A percentile compares a stretch with the other conserved stretches of the same genome.
phyloP scores from a whole-genome alignment of 1,139 yeast genomes.

The Blastobotrys illinoisensis region DNA sequence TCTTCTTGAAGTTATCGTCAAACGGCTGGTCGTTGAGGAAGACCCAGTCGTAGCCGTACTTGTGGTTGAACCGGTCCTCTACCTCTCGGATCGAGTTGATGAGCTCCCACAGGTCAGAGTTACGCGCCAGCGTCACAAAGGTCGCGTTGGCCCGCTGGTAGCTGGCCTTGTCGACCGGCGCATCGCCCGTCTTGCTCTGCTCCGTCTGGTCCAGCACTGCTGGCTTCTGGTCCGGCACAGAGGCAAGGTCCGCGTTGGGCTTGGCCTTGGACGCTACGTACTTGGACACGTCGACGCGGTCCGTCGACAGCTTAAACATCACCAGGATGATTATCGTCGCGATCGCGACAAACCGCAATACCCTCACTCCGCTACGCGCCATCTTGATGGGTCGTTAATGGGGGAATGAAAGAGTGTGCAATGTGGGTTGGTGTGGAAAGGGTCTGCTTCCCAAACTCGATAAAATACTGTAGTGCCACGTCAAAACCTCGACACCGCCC shows the following conservation, averaged over 20 bases:
- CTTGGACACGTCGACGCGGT: slow-evolving; percentile 25
- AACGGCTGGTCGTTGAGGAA: slow-evolving; percentile 65
- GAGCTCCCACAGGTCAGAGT: slow-evolving; percentile 55
- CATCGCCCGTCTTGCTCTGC: background rate
- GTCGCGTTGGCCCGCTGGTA: slow-evolving; percentile 49
- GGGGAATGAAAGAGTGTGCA: background rate
- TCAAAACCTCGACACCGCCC: background rate
- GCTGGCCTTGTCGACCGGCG: slow-evolving; percentile 1
- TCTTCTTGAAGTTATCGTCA: slow-evolving; percentile 44
- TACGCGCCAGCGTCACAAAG: slow-evolving; percentile 67
- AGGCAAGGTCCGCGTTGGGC: background rate
- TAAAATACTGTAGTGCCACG: background rate
- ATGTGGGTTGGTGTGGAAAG: background rate
- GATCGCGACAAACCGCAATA: slow-evolving; percentile 34
- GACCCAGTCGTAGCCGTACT: slow-evolving; percentile 72
- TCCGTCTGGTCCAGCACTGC: background rate
- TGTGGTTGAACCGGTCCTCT: slow-evolving; percentile 65
- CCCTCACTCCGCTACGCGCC: slow-evolving; percentile 34
- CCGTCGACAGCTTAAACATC: slow-evolving; percentile 34
- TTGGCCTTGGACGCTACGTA: slow-evolving; percentile 15
- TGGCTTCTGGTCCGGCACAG: background rate
- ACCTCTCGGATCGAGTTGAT: slow-evolving; percentile 56
- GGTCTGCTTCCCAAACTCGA: background rate
- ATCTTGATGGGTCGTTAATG: slow-evolving; percentile 15
- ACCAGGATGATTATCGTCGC: slow-evolving; percentile 35